These are phyloP conservation scores for Pisolithus sp. DNA, from an alignment of 768 basidiomycete genomes.

Conservation along the genomic window DNA sequence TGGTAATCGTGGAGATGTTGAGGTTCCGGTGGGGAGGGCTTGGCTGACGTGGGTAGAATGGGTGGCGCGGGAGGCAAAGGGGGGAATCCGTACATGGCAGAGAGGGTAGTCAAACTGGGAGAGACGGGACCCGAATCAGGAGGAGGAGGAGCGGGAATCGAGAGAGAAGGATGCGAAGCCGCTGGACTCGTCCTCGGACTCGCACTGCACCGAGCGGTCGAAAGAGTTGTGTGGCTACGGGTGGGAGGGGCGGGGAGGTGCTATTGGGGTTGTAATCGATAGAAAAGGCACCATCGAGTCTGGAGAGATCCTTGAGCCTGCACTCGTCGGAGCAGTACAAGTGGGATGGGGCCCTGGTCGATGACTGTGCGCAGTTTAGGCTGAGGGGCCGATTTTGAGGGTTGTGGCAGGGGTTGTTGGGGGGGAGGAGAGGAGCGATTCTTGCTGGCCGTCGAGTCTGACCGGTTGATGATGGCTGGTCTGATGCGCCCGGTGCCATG, in stretches of 20 bases:
- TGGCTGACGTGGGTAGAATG: conserved; percentile 21
- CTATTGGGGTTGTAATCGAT: conserved; percentile 45
- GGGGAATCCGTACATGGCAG: conserved; percentile 40
- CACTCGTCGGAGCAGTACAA: conserved; percentile 84
- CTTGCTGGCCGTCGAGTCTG: conserved; percentile 17
- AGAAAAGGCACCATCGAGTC: conserved; percentile 33
- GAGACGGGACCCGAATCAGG: conserved; percentile 15
- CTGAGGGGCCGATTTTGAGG: conserved; percentile 25
- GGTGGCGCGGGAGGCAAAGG: conserved; percentile 51
- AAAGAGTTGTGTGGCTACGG: conserved; percentile 37
- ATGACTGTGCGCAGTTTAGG: conserved; percentile 60
- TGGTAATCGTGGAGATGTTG: conserved; percentile 38
- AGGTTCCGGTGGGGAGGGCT: conserved; percentile 18
- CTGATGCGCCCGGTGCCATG: conserved; percentile 62
- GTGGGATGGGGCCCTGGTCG: conserved; percentile 72
- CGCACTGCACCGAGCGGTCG: conserved; percentile 18
- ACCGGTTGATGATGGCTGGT: conserved; percentile 30
- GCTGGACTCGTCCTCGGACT: conserved; percentile 37
- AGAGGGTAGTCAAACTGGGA: conserved; percentile 33
- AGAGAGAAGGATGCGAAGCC: conserved; percentile 31
- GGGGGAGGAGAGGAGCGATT: conserved; percentile 10
- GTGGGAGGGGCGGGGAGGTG: conserved; percentile 34
- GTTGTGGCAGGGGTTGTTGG: conserved; percentile 12
- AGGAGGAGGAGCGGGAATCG: conserved; percentile 26
- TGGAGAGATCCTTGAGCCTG: conserved; percentile 50